Base-by-base conservation (phyloP, 2,329 filamentous ascomycete species). In the Sphaerostilbella broomeana region DNA sequence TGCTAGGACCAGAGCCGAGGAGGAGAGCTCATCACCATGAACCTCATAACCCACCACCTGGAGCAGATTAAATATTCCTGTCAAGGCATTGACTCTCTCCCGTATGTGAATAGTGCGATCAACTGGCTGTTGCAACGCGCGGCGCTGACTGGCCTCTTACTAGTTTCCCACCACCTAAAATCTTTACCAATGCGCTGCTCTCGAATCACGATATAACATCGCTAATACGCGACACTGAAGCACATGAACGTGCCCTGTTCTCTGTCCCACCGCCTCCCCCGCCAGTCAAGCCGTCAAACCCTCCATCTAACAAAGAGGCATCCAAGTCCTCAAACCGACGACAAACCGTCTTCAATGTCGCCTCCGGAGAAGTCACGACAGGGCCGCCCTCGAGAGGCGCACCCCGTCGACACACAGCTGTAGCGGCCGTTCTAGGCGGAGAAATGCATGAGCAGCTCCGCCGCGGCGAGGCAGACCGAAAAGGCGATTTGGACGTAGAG, bases 171-270 rank as follows among this genome's bases (percentile, higher is more conserved):
- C 78, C 78, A 2, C 86, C 90, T n/a, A 94, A 86, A 55, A 88
- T 92, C 56, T 98, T 97, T 66, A 92, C 89, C 51, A 95, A 94
- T 60, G 88, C 92, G 22, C 75, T 98, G 26, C 79, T 97, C 34
- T 81, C 83, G 41, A 81, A 81, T 50, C 82, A 89, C 61, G 92
- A 98, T 61, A 97, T 98, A 51, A 97, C 92, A 4, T 78, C 86
- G 10, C 70, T 98, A 33, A 95, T 98, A 55, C 85, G 92, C 45
- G 92, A 98, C 60, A 95, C 90, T 4, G 92, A 98, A 63, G 68
- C 84, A 16, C 90, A 97, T 65, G 92, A 98, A 62, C 84, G 89
- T 54, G 90, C 90, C 6, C 78, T 98, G 13, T 98, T 97, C 68
- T 94, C 90, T 25, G 81, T 95, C 1, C 88, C 90, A 1, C 79